Evolutionary conservation across 1,284 basidiomycete genomes (phyloP).

Genomic region (Ustilago esculenta): DNA sequence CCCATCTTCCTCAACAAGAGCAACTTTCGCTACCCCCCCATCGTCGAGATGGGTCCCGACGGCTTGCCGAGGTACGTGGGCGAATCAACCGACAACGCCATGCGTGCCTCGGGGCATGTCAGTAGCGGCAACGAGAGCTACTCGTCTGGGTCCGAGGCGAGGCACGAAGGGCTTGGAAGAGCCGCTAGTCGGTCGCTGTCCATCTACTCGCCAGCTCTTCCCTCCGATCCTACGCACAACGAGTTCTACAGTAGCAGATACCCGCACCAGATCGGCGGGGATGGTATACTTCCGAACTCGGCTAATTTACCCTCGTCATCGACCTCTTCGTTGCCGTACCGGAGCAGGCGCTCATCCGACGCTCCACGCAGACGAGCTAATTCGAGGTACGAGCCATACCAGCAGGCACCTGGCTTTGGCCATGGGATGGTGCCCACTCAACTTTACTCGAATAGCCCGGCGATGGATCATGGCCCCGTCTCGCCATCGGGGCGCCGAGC

Average conservation of each 20-base stretch:
- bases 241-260: conserved; percentile 30
- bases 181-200: conserved; percentile 27
- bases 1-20: conserved; percentile 88
- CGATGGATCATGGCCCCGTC: conserved; percentile 9
- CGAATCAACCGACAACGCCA: conserved; percentile 66
- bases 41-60: conserved; percentile 83
- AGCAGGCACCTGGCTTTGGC: conserved; percentile 5
- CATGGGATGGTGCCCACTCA: conserved; percentile 11
- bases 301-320: conserved; percentile 17
- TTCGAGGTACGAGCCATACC: conserved; percentile 40
- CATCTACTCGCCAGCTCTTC: conserved; percentile 23
- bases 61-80: conserved; percentile 75
- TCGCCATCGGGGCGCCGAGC: conserved; percentile 24
- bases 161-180: conserved; percentile 16
- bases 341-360: conserved; percentile 28
- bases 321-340: conserved; percentile 3
- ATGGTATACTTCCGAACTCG: conserved; percentile 26
- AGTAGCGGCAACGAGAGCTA: conserved; percentile 46
- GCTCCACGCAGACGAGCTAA: conserved; percentile 32
- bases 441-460: conserved; percentile 11
- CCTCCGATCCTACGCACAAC: conserved; percentile 10
- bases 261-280: conserved; percentile 45
- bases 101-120: conserved; percentile 24
- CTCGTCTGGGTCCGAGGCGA: conserved; percentile 35
- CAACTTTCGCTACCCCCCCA: conserved; percentile 88